These are phyloP conservation scores for Tetrapyrgos nigripes DNA, from an alignment of 1,284 basidiomycete genomes.

Conservation along the genomic window DNA sequence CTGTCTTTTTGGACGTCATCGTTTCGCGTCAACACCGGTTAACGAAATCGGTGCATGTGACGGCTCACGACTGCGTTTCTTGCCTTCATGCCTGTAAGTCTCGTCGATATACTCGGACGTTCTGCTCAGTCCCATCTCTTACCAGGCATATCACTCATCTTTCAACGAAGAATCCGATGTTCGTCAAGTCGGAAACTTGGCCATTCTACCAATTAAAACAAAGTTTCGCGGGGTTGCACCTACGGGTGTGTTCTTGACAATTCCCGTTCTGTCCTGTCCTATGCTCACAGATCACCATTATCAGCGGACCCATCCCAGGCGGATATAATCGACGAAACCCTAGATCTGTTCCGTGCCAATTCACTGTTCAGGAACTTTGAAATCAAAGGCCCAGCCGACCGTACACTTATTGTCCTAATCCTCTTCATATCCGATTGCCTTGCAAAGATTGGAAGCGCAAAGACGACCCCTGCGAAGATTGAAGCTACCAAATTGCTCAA, in stretches of 20 bases:
- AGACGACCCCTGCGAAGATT: slow-evolving; percentile 73
- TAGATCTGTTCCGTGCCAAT: slow-evolving; percentile 98
- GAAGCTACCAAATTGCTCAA: slow-evolving; percentile 92
- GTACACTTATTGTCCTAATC: slow-evolving; percentile 96
- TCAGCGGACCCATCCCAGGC: slow-evolving; percentile 78
- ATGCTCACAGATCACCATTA: slow-evolving; percentile 12
- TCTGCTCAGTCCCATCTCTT: neutral
- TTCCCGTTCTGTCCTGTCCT: slow-evolving; percentile 12
- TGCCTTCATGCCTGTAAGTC: slow-evolving; percentile 64
- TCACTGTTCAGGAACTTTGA: slow-evolving; percentile 99
- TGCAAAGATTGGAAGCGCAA: slow-evolving; percentile 79
- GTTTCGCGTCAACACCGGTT: slow-evolving; percentile 32
- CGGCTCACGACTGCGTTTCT: slow-evolving; percentile 9
- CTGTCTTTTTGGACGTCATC: slow-evolving; percentile 26
- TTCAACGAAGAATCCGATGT: slow-evolving; percentile 89
- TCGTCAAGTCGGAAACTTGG: slow-evolving; percentile 89
- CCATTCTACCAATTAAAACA: slow-evolving; percentile 91
- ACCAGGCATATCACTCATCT: slow-evolving; percentile 94
- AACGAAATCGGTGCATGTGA: too few relatives aligned
- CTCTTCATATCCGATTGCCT: slow-evolving; percentile 99
- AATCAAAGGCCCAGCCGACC: slow-evolving; percentile 98
- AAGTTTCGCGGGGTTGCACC: slow-evolving; percentile 93
- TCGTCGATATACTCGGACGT: neutral
- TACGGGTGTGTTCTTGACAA: slow-evolving; percentile 56
- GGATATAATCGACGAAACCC: slow-evolving; percentile 96